Base-by-base conservation (phyloP, 2,329 filamentous ascomycete genomes). In the Penicillium polonicum region DNA sequence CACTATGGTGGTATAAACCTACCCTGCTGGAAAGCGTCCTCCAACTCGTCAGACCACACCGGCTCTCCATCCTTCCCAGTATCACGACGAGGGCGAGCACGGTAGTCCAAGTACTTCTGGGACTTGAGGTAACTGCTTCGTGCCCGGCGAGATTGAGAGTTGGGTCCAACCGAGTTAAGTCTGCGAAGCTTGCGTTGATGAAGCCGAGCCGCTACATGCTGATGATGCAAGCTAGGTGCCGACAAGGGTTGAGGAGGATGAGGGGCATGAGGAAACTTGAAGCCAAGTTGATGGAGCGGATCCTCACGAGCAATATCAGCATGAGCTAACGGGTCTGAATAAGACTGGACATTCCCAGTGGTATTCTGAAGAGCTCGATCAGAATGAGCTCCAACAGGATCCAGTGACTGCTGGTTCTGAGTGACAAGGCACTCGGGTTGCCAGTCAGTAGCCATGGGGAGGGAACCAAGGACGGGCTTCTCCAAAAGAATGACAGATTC, bases 1-100 rank as follows among this genome's bases (percentile, higher is more conserved):
- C 8, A 35, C 27, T n/a, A 15, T 19, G 7, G 46, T 33, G 8
- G 17, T 13, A n/a, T 23, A 31, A 12, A 41, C 67, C 68, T 62
- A 79, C 78, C 78, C 65, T 79, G 74, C 62, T 79, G 77, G 61
- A 80, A 80, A 36, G 78, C 77, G 65, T 78, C 75, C 61, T 80
- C 78, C 48, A 79, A 66, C 54, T 72, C 69, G 63, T 79, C 77
- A 25, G 77, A 75, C 78, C 78, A 80, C 23, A 78, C 74, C 25
- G 74, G 70, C 56, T 77, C 76, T 10, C 72, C 74, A 66, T 78
- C 74, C 58, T 77, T 75, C 29, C 74, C 76, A 58, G 73, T 75
- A 56, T 78, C 74, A 45, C 75, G 72, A 50, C 74, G 72, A 62
- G 77, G 77, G 31, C 76, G 73, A 55, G 71, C 69, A 45, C 76